Conservation (phyloP, 192 early-diverging fungal genomes). For the Funneliformis mosseae region DNA sequence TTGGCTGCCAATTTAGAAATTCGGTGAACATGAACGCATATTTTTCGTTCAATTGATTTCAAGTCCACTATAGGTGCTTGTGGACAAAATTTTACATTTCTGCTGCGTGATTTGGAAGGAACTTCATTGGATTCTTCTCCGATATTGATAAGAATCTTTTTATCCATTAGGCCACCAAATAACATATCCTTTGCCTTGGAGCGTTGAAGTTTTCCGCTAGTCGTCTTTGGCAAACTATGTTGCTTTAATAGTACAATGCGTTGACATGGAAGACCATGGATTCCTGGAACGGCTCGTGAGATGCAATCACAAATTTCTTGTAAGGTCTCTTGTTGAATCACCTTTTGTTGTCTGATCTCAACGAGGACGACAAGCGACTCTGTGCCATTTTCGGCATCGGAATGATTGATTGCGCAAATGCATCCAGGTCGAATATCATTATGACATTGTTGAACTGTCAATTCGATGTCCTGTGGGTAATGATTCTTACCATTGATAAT, state of each 20-base stretch:
- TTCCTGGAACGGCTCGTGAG: conserved; percentile 5
- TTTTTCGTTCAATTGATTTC: neutral
- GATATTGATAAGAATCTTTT: conserved; percentile 8
- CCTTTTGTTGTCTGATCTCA: neutral
- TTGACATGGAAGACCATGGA: neutral
- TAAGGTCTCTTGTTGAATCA: neutral
- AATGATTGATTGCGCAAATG: conserved; percentile 26
- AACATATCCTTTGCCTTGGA: neutral
- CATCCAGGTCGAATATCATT: conserved; percentile 19
- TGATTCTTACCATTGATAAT: conserved; percentile 31
- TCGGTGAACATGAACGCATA: neutral
- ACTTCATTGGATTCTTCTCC: neutral
- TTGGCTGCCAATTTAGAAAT: conserved; percentile 18
- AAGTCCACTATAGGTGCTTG: neutral
- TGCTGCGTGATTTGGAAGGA: neutral
- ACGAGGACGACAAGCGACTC: conserved; percentile 13
- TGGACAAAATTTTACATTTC: neutral
- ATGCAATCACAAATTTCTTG: conserved; percentile 11
- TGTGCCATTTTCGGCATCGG: conserved; percentile 6
- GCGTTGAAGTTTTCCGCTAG: conserved; percentile 25
- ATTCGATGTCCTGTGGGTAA: conserved; percentile 29
- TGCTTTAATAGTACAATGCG: neutral
- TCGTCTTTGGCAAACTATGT: conserved; percentile 25
- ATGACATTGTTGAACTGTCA: conserved; percentile 23
- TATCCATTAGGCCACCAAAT: conserved; percentile 13